phyloP scores from a whole-genome alignment of 495 filamentous ascomycete genomes.

The Penicillium psychrofluorescens region DNA sequence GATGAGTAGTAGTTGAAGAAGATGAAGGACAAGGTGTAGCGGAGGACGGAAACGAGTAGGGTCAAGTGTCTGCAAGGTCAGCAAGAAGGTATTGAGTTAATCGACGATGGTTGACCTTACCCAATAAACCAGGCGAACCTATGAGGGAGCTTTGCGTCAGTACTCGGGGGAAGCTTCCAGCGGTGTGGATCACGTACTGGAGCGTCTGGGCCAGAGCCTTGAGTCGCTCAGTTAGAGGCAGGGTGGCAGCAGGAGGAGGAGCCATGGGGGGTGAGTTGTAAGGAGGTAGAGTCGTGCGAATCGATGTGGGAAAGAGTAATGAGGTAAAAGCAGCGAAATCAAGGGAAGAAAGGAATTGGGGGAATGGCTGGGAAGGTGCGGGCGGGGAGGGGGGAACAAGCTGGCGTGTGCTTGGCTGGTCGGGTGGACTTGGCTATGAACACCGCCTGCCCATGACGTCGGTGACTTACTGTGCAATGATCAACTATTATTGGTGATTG shows the following conservation, averaged over 20 bases:
- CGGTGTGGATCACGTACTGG: conserved; percentile 54
- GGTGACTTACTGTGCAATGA: too few species aligned
- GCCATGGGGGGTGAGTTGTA: conserved; percentile 49
- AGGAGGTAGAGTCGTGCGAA: neutral
- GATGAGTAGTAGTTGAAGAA: conserved; percentile 71
- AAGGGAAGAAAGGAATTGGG: conserved; percentile 2
- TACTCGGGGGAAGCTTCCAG: conserved; percentile 21
- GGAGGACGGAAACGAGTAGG: conserved; percentile 71
- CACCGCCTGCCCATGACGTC: too few species aligned
- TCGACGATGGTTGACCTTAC: conserved; percentile 44
- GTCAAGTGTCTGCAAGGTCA: conserved; percentile 61
- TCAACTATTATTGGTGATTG: too few species aligned
- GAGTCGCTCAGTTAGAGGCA: conserved; percentile 69
- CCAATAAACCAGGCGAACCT: conserved; percentile 83
- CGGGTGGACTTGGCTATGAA: too few species aligned
- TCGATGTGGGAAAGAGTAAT: conserved; percentile 2
- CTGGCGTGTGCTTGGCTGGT: too few species aligned
- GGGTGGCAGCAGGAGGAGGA: conserved; percentile 63
- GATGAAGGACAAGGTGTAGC: conserved; percentile 76
- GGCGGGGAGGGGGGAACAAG: too few species aligned
- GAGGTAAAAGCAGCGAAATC: conserved; percentile 1
- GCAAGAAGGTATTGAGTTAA: conserved; percentile 5
- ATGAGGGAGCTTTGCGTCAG: conserved; percentile 19
- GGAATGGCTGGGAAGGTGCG: conserved; percentile 19
- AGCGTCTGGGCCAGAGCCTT: conserved; percentile 74